phyloP scores from a whole-genome alignment of 2,329 filamentous ascomycete species.

The Coniella lustricola region DNA sequence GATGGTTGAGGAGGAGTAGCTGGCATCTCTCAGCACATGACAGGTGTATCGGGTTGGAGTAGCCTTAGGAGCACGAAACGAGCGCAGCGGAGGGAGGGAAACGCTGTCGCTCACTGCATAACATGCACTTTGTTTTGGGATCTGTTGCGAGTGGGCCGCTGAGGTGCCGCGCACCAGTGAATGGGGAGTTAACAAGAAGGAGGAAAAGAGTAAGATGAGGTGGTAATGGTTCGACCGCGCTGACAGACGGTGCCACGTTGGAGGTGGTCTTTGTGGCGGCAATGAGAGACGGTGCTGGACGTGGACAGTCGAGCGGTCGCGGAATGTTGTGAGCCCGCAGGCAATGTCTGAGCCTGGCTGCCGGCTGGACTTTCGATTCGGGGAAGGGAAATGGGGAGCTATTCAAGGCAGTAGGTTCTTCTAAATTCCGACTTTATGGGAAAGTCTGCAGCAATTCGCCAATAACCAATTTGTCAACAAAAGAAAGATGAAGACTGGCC shows the following conservation, averaged over 20 bases:
- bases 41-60: neutral
- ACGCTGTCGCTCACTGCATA: no score
- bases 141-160: no score
- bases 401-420: neutral
- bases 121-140: no score
- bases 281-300: neutral
- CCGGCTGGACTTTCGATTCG: neutral
- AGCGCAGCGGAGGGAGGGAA: no score
- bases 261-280: neutral
- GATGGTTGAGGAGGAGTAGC: neutral
- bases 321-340: slow-evolving; percentile 1
- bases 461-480: slow-evolving; percentile 7
- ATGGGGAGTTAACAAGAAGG: no score
- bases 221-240: no score
- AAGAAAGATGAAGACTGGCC: slow-evolving; percentile 6
- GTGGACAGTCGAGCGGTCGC: no score
- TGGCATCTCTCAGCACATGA: slow-evolving; percentile 5
- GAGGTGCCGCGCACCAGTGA: no score
- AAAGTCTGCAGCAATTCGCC: slow-evolving; percentile 6
- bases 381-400: neutral
- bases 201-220: no score
- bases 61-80: neutral
- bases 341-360: neutral
- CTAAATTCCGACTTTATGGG: neutral
- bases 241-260: no score